Conservation (phyloP, 2,329 filamentous ascomycete genomes). For the Alternaria arbusti region DNA sequence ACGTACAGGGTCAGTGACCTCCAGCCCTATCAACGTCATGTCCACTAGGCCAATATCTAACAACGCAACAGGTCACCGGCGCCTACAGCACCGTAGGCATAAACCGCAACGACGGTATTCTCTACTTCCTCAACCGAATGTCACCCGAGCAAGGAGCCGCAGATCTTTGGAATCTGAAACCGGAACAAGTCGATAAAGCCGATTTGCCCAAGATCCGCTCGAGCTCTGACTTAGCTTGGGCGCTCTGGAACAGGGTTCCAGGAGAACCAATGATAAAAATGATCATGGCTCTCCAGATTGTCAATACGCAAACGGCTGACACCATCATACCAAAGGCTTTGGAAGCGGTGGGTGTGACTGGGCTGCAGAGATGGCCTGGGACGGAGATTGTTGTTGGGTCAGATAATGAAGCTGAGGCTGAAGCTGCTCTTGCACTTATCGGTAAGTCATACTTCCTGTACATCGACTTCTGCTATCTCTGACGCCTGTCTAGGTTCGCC, state of each 20-base stretch:
- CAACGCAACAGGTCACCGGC: slow-evolving; percentile 3
- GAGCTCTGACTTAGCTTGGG: slow-evolving; percentile 1
- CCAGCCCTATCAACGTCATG: background rate
- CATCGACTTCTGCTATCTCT: background rate
- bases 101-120: slow-evolving; percentile 11
- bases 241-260: background rate
- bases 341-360: background rate
- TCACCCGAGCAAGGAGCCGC: background rate
- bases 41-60: background rate
- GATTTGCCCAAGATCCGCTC: background rate
- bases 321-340: background rate
- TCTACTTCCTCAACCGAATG: slow-evolving; percentile 8
- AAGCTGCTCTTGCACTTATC: background rate
- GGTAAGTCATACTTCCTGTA: background rate
- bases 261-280: background rate
- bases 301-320: background rate
- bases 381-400: slow-evolving; percentile 1
- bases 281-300: background rate
- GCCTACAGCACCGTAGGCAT: slow-evolving; percentile 8
- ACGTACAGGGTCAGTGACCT: background rate
- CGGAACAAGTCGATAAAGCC: background rate
- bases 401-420: background rate
- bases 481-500: slow-evolving; percentile 7
- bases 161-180: background rate
- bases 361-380: background rate